phyloP scores from a whole-genome alignment of 2,329 filamentous ascomycete species.

The Scedosporium dehoogii region DNA sequence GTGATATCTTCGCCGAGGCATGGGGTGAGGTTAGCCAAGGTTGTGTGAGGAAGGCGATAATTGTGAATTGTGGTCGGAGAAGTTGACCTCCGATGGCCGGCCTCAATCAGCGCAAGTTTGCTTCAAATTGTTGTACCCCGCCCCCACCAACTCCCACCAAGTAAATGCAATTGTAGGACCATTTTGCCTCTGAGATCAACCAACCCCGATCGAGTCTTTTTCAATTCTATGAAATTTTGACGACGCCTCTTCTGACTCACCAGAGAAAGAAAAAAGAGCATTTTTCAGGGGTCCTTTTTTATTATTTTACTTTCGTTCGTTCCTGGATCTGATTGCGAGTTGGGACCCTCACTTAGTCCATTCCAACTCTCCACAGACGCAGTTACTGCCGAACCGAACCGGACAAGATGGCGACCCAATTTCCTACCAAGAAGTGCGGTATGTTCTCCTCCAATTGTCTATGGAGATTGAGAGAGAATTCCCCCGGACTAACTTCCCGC shows the following conservation, averaged over 20 bases:
- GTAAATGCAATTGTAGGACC: too few species aligned
- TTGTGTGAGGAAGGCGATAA: too few species aligned
- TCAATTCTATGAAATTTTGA: neutral
- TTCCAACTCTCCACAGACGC: too few species aligned
- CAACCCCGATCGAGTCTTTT: neutral
- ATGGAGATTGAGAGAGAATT: conserved; percentile 8
- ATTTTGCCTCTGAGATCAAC: too few species aligned
- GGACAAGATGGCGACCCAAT: conserved; percentile 24
- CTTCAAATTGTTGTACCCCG: too few species aligned
- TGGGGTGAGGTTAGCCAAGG: too few species aligned
- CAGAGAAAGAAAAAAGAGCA: neutral
- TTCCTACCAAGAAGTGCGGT: conserved; percentile 51
- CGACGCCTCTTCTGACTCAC: neutral
- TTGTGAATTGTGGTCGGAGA: too few species aligned
- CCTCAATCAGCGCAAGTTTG: too few species aligned
- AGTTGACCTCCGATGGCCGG: too few species aligned
- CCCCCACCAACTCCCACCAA: too few species aligned
- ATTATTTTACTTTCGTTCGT: neutral
- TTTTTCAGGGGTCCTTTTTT: neutral
- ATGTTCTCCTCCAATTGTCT: conserved; percentile 16
- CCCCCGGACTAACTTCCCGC: neutral
- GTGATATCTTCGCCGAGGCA: too few species aligned
- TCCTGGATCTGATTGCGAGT: neutral
- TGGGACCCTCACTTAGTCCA: too few species aligned
- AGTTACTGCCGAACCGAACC: neutral